Percentiles rank a stretch among this genome's conserved stretches.
phyloP scores from a whole-genome alignment of 257 asterid genomes.

The Fraxinus anomala region DNA sequence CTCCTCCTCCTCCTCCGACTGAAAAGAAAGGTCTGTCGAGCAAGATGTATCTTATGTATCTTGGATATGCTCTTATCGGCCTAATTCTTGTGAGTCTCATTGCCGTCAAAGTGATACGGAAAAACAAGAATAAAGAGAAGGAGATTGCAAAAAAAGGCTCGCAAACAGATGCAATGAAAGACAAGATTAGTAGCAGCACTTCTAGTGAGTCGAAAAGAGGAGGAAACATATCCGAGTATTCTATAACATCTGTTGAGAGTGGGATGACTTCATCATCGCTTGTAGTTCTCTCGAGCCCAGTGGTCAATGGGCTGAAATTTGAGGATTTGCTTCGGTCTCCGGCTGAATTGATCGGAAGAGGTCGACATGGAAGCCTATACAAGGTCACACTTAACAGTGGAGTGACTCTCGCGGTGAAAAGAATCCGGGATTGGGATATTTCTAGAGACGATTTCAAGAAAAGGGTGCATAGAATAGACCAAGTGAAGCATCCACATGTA shows the following conservation, averaged over 20 bases:
- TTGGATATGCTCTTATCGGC: conserved; percentile 58
- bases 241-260: conserved; percentile 58
- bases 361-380: conserved; percentile 62
- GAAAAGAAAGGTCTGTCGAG: conserved; percentile 31
- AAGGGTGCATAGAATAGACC: conserved; percentile 53
- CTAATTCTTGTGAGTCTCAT: conserved; percentile 39
- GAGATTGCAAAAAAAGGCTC: conserved; percentile 9
- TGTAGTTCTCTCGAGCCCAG: conserved; percentile 45
- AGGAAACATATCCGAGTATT: conserved; percentile 65
- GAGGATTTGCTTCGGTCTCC: conserved; percentile 76
- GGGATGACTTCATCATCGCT: conserved; percentile 52
- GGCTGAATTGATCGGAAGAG: conserved; percentile 65
- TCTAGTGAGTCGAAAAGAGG: conserved; percentile 51
- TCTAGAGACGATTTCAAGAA: conserved; percentile 53
- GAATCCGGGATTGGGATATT: conserved; percentile 69
- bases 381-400: conserved; percentile 49
- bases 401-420: conserved; percentile 58
- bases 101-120: conserved; percentile 32
- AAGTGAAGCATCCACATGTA: conserved; percentile 53
- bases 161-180: conserved; percentile 22
- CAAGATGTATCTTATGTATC: conserved; percentile 51
- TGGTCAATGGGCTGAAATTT: conserved; percentile 45
- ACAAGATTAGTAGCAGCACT: conserved; percentile 36
- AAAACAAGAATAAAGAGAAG: conserved; percentile 11
- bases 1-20: conserved; percentile 31